A percentile compares a stretch with the other conserved stretches of the same genome.
phyloP scores from a whole-genome alignment of 345 rosid genomes.

The Acer yangbiense region DNA sequence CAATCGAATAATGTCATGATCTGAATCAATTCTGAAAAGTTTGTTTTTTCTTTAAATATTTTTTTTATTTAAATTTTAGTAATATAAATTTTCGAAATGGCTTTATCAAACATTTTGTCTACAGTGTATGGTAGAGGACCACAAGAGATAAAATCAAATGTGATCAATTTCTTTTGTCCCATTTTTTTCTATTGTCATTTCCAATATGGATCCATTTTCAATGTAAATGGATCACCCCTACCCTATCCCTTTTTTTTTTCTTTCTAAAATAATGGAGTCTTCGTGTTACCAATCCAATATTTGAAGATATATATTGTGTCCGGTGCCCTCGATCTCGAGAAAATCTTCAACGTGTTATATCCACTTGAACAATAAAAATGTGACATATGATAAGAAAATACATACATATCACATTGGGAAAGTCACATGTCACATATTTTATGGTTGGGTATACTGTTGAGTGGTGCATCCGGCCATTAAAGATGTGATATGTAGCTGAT shows the following conservation, averaged over 20 bases:
- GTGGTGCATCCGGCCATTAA: too few species aligned
- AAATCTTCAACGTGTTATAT: too few species aligned
- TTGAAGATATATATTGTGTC: constrained; percentile 1
- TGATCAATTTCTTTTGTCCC: background rate
- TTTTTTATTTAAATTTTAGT: too few species aligned
- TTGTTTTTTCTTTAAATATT: too few species aligned
- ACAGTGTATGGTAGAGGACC: background rate
- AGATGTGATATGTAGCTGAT: too few species aligned
- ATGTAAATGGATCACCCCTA: background rate
- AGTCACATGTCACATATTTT: too few species aligned
- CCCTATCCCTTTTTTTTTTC: background rate
- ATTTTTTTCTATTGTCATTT: background rate
- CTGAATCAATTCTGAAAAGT: too few species aligned
- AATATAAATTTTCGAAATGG: background rate
- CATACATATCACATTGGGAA: too few species aligned
- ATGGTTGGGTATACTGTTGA: too few species aligned
- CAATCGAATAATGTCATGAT: background rate
- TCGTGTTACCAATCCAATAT: constrained; percentile 9
- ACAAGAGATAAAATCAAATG: background rate
- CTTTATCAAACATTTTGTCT: background rate
- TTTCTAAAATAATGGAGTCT: background rate
- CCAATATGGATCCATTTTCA: constrained; percentile 3
- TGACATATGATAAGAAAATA: too few species aligned
- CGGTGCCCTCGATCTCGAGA: background rate
- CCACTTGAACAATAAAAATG: too few species aligned